Evolutionary conservation across 176 grass and related monocot species (phyloP), one percentile per base, ranked within the genome.

Genomic region (Elymus sibiricus): DNA sequence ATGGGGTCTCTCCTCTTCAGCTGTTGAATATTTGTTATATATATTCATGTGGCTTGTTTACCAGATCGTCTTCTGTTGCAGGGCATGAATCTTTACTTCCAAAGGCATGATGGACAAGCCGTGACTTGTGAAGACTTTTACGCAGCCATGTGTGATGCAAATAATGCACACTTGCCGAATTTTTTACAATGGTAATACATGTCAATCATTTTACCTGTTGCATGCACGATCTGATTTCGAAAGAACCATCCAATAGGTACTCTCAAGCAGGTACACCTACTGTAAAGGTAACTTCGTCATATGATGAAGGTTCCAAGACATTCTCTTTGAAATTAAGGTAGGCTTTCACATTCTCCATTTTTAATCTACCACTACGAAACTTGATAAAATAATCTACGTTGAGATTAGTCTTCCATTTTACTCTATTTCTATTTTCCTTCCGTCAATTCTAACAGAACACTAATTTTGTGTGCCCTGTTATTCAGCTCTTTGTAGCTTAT

Each of bases 71-170:
- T 87, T 77, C 37, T 78, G 1, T 14, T 93, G 53, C 81, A 99
- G 97, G 97, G 97, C 49, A 99, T 99, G 97, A 94, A 99, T 91
- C 94, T 99, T 64, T 99, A 99, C 89, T 99, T 99, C 74, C 71
- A 96, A 83, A 99, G 97, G 84, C 97, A 99, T 40, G 97, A 99
- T 83, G 94, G 97, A 42, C 94, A 99, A 91, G 97, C 94, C 76
- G 97, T 99, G 84, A 93, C 94, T 63, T 99, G 97, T 83, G 94
- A 99, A 91, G 94, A 99, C 56, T 99, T 99, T 25, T 99, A 92
- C 68, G 82, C 97, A 79, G 94, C 97, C n/a, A 99, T 99, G 94
- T 90, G 94, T 88, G 92, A 99, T 90, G 97, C 97, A 82, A 99
- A 99, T 86, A 88, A 92, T 89, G 65, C 94, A 26, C 90, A 94